phyloP scores from a whole-genome alignment of 192 early-diverging fungal genomes.

The Geranomyces variabilis region DNA sequence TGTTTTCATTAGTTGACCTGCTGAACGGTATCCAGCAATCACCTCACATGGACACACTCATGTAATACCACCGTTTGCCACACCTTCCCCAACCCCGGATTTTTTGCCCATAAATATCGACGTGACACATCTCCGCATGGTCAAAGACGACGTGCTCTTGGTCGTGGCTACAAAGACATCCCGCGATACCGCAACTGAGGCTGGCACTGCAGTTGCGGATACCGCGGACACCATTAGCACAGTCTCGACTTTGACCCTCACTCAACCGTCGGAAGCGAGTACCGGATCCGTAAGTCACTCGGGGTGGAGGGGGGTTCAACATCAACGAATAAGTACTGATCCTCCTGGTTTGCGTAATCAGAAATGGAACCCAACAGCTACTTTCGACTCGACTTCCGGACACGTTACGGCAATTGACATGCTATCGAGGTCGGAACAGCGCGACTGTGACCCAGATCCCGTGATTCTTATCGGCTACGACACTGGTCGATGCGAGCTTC shows the following conservation, averaged over 20 bases:
- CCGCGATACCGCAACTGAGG: neutral
- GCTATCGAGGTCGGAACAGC: neutral
- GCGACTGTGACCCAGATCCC: neutral
- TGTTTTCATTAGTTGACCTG: too few relatives aligned
- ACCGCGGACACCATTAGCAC: too few relatives aligned
- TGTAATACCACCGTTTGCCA: too few relatives aligned
- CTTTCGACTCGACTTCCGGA: neutral
- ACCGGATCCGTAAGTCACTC: too few relatives aligned
- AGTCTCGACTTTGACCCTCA: neutral
- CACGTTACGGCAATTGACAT: neutral
- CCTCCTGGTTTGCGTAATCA: neutral
- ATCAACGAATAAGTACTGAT: neutral
- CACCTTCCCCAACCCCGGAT: too few relatives aligned
- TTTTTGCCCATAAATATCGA: neutral
- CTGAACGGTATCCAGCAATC: too few relatives aligned
- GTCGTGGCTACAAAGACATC: neutral
- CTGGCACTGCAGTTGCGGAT: neutral
- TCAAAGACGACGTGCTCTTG: neutral
- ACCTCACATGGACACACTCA: too few relatives aligned
- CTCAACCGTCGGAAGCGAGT: too few relatives aligned
- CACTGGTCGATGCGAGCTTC: neutral
- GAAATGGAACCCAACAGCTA: neutral
- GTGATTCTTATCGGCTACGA: constrained; percentile 10
- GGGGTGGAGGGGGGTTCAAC: neutral
- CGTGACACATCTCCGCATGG: neutral